Evolutionary conservation across 2,329 filamentous ascomycete genomes (phyloP), one percentile per base, ranked within the genome.

Genomic region (Talaromyces sp.): DNA sequence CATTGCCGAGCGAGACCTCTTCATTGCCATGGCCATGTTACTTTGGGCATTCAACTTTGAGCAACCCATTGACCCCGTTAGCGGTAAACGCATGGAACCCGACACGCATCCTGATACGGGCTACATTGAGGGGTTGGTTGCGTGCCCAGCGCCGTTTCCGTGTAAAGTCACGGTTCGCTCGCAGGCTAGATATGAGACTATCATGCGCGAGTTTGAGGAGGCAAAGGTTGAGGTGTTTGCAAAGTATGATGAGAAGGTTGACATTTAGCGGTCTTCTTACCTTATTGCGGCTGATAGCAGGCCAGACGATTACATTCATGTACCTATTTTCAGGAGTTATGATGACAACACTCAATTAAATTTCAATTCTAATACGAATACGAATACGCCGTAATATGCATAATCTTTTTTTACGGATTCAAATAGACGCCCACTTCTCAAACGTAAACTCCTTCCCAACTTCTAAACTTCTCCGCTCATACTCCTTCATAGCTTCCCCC

Each of bases 401-500:
- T 55, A 35, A 51, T 33, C 6, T 19, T 28, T 4, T 21, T 33
- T 48, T n/a, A 48, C 2, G 25, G 28, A 35, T 48, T 33, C 53
- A n/a, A n/a, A 13, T 15, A 33, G 43, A 33, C 5, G 43, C 21
- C 72, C 71, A 73, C 7, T 13, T 56, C 43, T 71, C 71, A 63
- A 71, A 74, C 28, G 73, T 71, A 65, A 75, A 79, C n/a, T 64
- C 64, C 57, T 73, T 69, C 58, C 74, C 75, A 13, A 75, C 68
- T 56, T 74, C 70, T 36, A 65, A 68, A 2, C 72, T 72, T 41
- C 65, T 67, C 48, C 63, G 63, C 56, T 77, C 73, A 75, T 76
- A 78, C 57, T 80, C 79, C 25, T 77, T 74, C 3, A 88, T 87
- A 58, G 85, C 82, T 19, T 73, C 76, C 68, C 95, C 89, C 90